These are phyloP conservation scores for Fusarium phyllophilum DNA, from an alignment of 2,329 filamentous ascomycete species.

Conservation along the genomic window DNA sequence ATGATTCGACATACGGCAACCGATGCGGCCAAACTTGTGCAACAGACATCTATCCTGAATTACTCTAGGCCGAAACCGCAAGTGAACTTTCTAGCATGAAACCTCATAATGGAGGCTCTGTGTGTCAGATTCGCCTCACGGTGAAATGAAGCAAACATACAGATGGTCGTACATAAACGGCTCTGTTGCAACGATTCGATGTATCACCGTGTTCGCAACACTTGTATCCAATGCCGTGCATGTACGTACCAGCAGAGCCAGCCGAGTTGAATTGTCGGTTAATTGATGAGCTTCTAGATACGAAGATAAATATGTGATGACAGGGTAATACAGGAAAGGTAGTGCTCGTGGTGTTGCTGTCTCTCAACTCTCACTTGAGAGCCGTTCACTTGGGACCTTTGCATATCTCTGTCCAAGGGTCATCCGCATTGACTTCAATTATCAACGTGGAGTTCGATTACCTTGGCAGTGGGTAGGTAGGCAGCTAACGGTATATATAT, in stretches of 20 bases:
- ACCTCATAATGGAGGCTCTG: conserved; percentile 21
- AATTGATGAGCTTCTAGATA: neutral
- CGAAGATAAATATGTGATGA: neutral
- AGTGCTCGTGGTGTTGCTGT: neutral
- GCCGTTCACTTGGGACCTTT: neutral
- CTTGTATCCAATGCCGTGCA: conserved; percentile 17
- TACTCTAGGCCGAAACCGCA: conserved; percentile 23
- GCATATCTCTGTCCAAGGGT: neutral
- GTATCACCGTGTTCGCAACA: conserved; percentile 33
- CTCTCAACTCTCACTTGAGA: neutral
- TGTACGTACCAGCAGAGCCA: conserved; percentile 1
- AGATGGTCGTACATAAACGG: conserved; percentile 42
- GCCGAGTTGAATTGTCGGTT: neutral
- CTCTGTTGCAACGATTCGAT: conserved; percentile 31
- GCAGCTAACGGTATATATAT: neutral
- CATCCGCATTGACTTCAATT: neutral
- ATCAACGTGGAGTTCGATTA: neutral
- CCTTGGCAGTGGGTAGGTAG: neutral
- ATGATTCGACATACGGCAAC: conserved; percentile 34
- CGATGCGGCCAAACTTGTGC: conserved; percentile 32
- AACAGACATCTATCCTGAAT: conserved; percentile 27
- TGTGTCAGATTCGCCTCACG: conserved; percentile 20
- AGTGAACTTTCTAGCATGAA: conserved; percentile 29
- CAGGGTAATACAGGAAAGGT: neutral
- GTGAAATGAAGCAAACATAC: conserved; percentile 45